Evolutionary conservation across 106 monocot species (phyloP).

Genomic region (Acorus gramineus): DNA sequence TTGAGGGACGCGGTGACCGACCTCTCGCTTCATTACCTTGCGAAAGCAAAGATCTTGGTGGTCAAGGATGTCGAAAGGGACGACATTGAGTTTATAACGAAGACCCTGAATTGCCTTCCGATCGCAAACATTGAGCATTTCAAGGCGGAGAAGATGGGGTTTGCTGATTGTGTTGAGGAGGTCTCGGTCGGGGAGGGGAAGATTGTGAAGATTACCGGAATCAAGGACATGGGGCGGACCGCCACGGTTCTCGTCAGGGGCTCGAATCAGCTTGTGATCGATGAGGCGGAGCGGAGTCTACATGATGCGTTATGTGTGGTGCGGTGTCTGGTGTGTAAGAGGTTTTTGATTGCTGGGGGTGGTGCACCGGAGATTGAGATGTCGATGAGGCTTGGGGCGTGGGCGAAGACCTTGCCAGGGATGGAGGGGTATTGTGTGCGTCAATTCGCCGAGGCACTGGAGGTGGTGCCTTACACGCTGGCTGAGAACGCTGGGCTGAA

Average conservation of each 20-base stretch:
- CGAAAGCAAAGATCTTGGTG: slow-evolving; percentile 89
- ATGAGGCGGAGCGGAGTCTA: slow-evolving; percentile 92
- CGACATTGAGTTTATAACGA: slow-evolving; percentile 92
- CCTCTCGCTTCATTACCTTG: slow-evolving; percentile 83
- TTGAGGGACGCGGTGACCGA: slow-evolving; percentile 91
- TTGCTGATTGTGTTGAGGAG: slow-evolving; percentile 81
- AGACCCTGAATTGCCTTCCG: slow-evolving; percentile 88
- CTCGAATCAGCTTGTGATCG: slow-evolving; percentile 73
- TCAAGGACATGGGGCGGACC: slow-evolving; percentile 84
- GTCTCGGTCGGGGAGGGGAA: slow-evolving; percentile 77
- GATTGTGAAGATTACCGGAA: slow-evolving; percentile 74
- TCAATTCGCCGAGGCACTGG: slow-evolving; percentile 86
- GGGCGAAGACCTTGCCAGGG: slow-evolving; percentile 84
- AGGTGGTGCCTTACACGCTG: slow-evolving; percentile 89
- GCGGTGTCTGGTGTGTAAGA: slow-evolving; percentile 93
- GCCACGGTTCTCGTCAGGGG: slow-evolving; percentile 79
- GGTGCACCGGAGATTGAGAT: slow-evolving; percentile 98
- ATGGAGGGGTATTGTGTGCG: slow-evolving; percentile 93
- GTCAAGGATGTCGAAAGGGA: slow-evolving; percentile 93
- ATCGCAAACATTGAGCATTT: slow-evolving; percentile 94
- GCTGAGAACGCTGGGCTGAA: slow-evolving; percentile 96
- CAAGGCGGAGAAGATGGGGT: slow-evolving; percentile 79
- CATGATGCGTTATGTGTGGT: slow-evolving; percentile 96
- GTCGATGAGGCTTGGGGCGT: slow-evolving; percentile 69
- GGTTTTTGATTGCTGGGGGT: slow-evolving; percentile 85